Conservation (phyloP, 208 protist genomes). For the Trichomonas tenax region DNA sequence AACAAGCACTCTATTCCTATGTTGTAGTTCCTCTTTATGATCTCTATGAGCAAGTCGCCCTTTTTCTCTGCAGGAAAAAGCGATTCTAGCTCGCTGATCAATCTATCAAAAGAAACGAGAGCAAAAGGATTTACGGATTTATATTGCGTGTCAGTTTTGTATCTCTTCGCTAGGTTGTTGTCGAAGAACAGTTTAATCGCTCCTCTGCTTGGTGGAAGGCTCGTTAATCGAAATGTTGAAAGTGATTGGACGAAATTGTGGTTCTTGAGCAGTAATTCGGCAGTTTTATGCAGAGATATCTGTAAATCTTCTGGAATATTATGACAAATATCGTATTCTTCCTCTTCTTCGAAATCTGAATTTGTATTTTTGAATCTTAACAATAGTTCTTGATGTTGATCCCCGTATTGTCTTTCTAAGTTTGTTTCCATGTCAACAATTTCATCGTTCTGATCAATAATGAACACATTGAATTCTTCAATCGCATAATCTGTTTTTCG, state of each 20-base stretch:
- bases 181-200: neutral
- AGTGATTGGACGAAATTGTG: neutral
- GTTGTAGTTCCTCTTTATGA: neutral
- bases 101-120: neutral
- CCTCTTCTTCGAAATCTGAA: neutral
- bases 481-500: neutral
- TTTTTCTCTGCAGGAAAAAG: neutral
- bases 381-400: neutral
- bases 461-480: neutral
- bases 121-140: neutral
- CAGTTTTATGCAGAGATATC: neutral
- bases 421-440: neutral
- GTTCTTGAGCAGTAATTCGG: neutral
- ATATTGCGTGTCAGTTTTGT: neutral
- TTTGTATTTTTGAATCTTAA: neutral
- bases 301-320: neutral
- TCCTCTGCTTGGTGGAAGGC: neutral
- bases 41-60: neutral
- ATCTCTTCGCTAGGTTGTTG: neutral
- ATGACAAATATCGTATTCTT: neutral
- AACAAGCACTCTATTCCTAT: neutral
- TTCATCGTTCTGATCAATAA: neutral
- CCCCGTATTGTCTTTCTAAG: neutral
- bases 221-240: neutral
- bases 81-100: neutral